Percentiles rank a stretch among this genome's conserved stretches.
Evolutionary conservation across 805 yeast genomes (phyloP).

Genomic region (Cephaloascus fragrans): DNA sequence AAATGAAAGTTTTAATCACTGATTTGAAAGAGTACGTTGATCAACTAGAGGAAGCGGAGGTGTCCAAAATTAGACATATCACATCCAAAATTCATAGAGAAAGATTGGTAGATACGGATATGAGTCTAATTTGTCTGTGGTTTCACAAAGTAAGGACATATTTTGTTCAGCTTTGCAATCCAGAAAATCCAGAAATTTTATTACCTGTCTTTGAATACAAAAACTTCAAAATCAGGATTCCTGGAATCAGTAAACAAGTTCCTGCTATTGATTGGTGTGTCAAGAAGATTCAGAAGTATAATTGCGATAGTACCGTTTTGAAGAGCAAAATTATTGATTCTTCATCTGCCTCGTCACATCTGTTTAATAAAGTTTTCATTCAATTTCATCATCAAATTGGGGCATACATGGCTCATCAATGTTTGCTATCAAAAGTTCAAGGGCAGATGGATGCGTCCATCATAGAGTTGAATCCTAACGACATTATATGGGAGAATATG

Average conservation of each 20-base stretch:
- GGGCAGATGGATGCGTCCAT: conserved; percentile 32
- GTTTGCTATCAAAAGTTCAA: conserved; percentile 33
- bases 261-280: not conserved
- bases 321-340: not conserved
- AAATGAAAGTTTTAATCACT: conserved; percentile 9
- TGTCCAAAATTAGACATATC: conserved; percentile 7
- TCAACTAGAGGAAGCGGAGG: conserved; percentile 17
- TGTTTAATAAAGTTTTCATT: conserved; percentile 42
- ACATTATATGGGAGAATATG: conserved; percentile 65
- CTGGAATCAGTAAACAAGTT: not conserved
- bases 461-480: conserved; percentile 52
- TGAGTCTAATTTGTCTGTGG: no score
- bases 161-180: not conserved
- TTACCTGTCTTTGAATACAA: not conserved
- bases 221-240: conserved; percentile 3
- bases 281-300: not conserved
- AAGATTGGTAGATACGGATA: not conserved
- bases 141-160: no score
- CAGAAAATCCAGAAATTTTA: not conserved
- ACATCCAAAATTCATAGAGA: conserved; percentile 9
- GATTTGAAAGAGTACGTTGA: conserved; percentile 16
- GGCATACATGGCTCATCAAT: conserved; percentile 57
- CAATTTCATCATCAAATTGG: conserved; percentile 47
- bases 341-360: not conserved
- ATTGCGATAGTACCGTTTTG: not conserved